Evolutionary conservation across 2,329 filamentous ascomycete species (phyloP), one percentile per base, ranked within the genome.

Genomic region (Lizonia empirigonia): DNA sequence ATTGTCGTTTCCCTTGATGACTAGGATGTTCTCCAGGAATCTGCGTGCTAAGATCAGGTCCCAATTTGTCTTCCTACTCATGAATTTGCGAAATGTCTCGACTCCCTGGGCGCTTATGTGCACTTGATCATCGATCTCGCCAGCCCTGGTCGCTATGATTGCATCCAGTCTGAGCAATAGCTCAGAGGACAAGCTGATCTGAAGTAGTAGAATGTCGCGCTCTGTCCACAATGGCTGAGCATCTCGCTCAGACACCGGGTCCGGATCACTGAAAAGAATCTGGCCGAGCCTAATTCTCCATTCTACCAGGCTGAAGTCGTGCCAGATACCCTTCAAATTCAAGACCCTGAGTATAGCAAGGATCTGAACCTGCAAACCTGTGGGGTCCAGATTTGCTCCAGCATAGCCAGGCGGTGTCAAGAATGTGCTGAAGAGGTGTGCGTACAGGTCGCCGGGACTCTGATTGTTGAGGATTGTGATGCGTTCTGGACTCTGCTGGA

Each of bases 281-380:
- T 90, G 87, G 6, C 88, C 88, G 1, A 91, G 76, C 10, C 86
- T 80, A 50, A 91, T 87, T 29, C 88, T 81, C 87, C 87, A 90
- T 66, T 90, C 87, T 6, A 90, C 85, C 24, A 85, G 80, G 16
- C 86, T 87, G 58, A 91, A 88, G 70, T 91, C 87, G 42, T 88
- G 81, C 88, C 88, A 91, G 36, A 89, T 82, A 48, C 87, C 86
- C 45, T 85, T 80, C 7, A 83, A 75, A 0, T 81, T 82, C 35
- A 91, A 78, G 8, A 87, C 82, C 65, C 84, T 84, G 36, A 90
- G 79, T 15, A 91, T 74, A 4, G 85, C 82, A 58, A 86, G 79
- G 48, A 90, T 89, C 65, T 91, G 88, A 27, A 88, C 85, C 34
- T 85, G 80, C 16, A 91, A 75, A 45, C 86, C 64, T 75, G 80